Evolutionary conservation across 2,329 filamentous ascomycete species (phyloP).

Genomic region (Westerdykella ornata): DNA sequence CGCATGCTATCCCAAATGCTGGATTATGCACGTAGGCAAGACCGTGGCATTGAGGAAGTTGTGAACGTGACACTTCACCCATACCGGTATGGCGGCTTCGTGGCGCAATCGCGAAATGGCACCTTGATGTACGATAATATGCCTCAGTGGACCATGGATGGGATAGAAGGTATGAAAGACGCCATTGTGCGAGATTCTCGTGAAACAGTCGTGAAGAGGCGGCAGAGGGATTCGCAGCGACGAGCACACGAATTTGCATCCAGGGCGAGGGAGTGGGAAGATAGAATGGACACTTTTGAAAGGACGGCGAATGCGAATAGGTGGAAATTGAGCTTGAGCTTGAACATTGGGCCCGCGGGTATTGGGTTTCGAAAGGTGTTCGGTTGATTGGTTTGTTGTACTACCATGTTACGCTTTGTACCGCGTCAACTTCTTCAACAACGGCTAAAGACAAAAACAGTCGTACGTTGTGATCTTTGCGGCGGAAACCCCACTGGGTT

Average conservation of each 20-base stretch:
- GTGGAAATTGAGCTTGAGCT: conserved; percentile 25
- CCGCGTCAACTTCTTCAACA: too few species aligned
- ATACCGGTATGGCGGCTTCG: conserved; percentile 28
- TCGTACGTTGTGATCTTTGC: too few species aligned
- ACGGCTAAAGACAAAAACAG: too few species aligned
- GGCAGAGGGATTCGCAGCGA: conserved; percentile 12
- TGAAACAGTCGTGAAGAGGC: conserved; percentile 3
- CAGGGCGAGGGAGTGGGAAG: conserved; percentile 18
- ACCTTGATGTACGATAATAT: conserved; percentile 21
- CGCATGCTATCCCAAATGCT: conserved; percentile 14
- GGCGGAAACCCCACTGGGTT: too few species aligned
- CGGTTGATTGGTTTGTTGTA: too few species aligned
- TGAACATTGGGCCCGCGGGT: conserved; percentile 15
- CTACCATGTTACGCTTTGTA: too few species aligned
- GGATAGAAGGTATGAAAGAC: conserved; percentile 14
- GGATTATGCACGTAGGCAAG: conserved; percentile 13
- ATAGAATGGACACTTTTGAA: conserved; percentile 19
- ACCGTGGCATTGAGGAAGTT: conserved; percentile 16
- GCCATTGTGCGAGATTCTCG: conserved; percentile 16
- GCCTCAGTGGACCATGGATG: conserved; percentile 18
- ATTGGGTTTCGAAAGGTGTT: too few species aligned
- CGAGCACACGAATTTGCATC: conserved; percentile 16
- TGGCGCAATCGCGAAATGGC: conserved; percentile 21
- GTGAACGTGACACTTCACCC: conserved; percentile 21
- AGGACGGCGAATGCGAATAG: conserved; percentile 18